Evolutionary conservation across 2,329 filamentous ascomycete genomes (phyloP).

Genomic region (Cladosporium sp.): DNA sequence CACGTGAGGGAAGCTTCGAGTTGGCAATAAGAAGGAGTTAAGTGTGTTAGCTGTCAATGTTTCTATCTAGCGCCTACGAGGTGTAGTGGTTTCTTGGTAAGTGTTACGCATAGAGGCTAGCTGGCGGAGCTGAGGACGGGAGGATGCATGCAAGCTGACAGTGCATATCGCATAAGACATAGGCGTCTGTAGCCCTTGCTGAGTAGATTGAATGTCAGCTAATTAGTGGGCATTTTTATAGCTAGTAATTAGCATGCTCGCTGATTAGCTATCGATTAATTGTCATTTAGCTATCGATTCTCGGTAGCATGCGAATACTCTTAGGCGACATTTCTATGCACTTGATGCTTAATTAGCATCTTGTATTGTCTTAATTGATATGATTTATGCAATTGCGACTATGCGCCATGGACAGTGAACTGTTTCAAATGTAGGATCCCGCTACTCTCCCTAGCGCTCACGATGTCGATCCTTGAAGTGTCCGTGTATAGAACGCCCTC

Average conservation of each 20-base stretch:
- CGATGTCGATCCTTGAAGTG: background rate
- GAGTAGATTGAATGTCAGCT: background rate
- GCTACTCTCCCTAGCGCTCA: background rate
- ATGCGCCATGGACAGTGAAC: background rate
- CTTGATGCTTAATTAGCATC: background rate
- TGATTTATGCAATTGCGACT: background rate
- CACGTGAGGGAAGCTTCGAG: background rate
- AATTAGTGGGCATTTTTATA: background rate
- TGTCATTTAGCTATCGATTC: background rate
- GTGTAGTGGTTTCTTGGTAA: constrained; percentile 3
- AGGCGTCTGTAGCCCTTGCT: background rate
- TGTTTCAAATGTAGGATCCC: background rate
- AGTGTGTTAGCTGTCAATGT: background rate
- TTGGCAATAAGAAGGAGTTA: background rate
- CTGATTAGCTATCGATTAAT: background rate
- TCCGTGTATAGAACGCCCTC: background rate
- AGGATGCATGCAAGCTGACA: constrained; percentile 8
- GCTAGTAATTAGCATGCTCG: background rate
- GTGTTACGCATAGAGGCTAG: constrained; percentile 4
- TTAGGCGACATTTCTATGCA: background rate
- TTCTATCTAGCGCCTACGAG: background rate
- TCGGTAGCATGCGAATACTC: background rate
- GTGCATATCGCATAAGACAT: background rate
- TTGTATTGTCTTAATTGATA: background rate
- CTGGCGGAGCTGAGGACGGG: background rate